Base-by-base conservation (phyloP, 495 filamentous ascomycete species). In the Polyplosphaeria fusca region DNA sequence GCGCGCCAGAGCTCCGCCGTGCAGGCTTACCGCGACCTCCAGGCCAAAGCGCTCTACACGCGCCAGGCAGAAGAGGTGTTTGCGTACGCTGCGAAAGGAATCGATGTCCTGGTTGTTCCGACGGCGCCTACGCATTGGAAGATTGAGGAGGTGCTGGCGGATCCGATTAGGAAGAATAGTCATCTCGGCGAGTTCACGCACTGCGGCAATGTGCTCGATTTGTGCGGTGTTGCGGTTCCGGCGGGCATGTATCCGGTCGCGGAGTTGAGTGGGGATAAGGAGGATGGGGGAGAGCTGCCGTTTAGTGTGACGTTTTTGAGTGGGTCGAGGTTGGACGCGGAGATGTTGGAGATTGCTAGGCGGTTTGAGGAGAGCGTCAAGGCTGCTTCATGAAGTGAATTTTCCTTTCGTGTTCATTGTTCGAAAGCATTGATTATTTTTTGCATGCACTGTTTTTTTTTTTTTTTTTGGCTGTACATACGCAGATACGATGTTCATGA, bases 231-330 rank as follows among this genome's bases (percentile, higher is more conserved):
- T 19, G 78, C 79, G 30, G 74, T 86, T 20, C 80, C 80, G 26
- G 81, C 82, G 1, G 78, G 79, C 0, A 74, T 63, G 32, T 77
- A 77, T 58, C 42, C 62, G 3, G 38, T 68, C 7, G 32, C 49
- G 64, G 59, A 63, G 48, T 58, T 67, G 25, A 61, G 49, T 32
- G 50, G 43, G 7, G 67, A 61, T 22, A 65, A 62, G 41, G 57
- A 58, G 27, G 73, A 62, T 45, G 62, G 68, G 32, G 62, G 47
- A 26, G 69, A 51, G 55, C 64, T 86, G 57, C 83, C 84, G 5
- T 87, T 86, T 68, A 80, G 81, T 11, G 77, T 86, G 13, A 86
- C 83, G 3, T 74, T 87, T 38, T 66, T 86, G 11, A 78, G 77
- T 3, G 78, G 75, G 2, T 73, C 72, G 30, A 78, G 81, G 22